A percentile compares a stretch with the other conserved stretches of the same genome.
These are phyloP conservation scores for Salix koriyanagi DNA, from an alignment of 345 rosid species.

Conservation along the genomic window DNA sequence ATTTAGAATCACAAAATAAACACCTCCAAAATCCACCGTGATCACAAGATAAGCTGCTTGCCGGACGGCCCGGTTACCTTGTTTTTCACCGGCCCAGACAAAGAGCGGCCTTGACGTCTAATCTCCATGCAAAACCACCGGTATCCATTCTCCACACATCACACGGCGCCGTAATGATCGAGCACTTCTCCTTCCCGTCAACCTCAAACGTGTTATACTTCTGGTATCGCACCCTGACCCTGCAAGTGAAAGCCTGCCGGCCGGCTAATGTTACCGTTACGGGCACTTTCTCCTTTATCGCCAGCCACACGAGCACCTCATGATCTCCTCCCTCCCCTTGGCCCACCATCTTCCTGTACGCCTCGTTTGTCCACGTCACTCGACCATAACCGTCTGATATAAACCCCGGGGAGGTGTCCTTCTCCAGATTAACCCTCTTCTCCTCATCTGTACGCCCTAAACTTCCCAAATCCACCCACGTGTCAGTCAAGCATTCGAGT, in stretches of 20 bases:
- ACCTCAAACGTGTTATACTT: constrained; percentile 37
- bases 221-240: constrained; percentile 55
- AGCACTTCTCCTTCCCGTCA: constrained; percentile 34
- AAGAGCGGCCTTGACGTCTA: constrained; percentile 76
- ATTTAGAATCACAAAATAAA: not conserved
- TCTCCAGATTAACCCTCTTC: constrained; percentile 45
- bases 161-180: constrained; percentile 60
- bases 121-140: constrained; percentile 84
- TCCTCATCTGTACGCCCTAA: constrained; percentile 57
- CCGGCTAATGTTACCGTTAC: constrained; percentile 19
- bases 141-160: constrained; percentile 80
- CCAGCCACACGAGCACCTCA: constrained; percentile 56
- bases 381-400: constrained; percentile 58
- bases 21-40: not conserved
- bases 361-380: constrained; percentile 74
- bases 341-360: constrained; percentile 58
- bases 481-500: constrained; percentile 70
- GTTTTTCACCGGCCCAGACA: constrained; percentile 36
- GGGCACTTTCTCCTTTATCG: constrained; percentile 43
- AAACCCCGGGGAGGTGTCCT: constrained; percentile 80
- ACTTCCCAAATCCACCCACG: constrained; percentile 50
- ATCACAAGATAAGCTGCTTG: not conserved
- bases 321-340: constrained; percentile 9
- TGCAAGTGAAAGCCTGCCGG: constrained; percentile 59
- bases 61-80: not conserved